A percentile compares a stretch with the other conserved stretches of the same genome.
Conservation (phyloP, 2,329 filamentous ascomycete genomes). For the Annulohypoxylon truncatum region DNA sequence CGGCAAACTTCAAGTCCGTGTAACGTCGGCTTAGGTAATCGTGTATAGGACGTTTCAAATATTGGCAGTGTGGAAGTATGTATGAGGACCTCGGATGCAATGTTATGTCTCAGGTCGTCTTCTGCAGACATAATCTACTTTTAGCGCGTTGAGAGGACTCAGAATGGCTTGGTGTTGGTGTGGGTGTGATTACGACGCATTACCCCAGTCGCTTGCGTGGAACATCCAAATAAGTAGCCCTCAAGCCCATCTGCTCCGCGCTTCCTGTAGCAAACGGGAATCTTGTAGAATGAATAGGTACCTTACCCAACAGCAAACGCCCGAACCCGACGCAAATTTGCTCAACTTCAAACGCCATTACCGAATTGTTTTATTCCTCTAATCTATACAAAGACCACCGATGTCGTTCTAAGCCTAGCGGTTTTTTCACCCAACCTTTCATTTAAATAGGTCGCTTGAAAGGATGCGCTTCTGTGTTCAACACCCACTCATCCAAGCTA, state of each 20-base stretch:
- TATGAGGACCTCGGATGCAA: too few relatives aligned
- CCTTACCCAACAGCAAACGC: slow-evolving; percentile 2
- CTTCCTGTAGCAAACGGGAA: not conserved
- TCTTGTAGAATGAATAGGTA: not conserved
- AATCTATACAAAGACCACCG: slow-evolving; percentile 21
- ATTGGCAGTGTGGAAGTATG: too few relatives aligned
- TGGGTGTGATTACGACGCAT: slow-evolving; percentile 36
- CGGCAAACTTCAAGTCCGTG: not conserved
- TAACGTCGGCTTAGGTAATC: slow-evolving; percentile 7
- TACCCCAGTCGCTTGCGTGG: slow-evolving; percentile 33
- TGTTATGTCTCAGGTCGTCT: not conserved
- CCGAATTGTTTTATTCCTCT: not conserved
- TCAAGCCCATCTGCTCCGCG: slow-evolving; percentile 5
- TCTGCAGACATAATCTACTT: not conserved
- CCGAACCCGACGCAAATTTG: not conserved
- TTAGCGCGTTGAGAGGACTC: slow-evolving; percentile 2
- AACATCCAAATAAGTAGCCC: slow-evolving; percentile 21
- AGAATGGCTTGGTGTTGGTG: slow-evolving; percentile 8
- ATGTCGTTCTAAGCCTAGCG: not conserved
- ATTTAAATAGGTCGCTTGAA: slow-evolving; percentile 46
- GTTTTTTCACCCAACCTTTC: not conserved
- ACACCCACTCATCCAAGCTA: slow-evolving; percentile 74
- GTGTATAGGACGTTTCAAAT: not conserved
- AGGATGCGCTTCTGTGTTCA: slow-evolving; percentile 58
- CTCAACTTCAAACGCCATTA: not conserved